Conservation (phyloP, 2,329 filamentous ascomycete genomes). For the Purpureocillium lavendulum region DNA sequence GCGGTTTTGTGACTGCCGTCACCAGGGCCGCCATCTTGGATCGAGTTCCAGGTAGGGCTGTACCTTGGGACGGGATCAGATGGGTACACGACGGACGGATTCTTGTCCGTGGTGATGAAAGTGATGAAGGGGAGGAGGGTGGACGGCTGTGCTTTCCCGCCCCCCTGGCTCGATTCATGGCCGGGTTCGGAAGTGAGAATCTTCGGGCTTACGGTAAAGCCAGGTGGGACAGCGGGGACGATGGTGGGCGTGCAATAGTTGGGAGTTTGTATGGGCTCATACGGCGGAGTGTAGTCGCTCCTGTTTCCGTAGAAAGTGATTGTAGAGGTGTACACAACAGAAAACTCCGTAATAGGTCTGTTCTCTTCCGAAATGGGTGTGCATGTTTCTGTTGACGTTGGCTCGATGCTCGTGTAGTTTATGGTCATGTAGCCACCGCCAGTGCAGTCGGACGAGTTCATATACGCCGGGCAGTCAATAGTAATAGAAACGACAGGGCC, state of each 20-base stretch:
- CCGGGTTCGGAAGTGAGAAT: not conserved
- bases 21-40: slow-evolving; percentile 1
- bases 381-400: slow-evolving; percentile 18
- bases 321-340: slow-evolving; percentile 40
- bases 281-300: slow-evolving; percentile 37
- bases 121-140: slow-evolving; percentile 23
- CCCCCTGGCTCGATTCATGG: not conserved
- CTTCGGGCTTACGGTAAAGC: slow-evolving; percentile 1
- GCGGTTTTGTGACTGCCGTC: slow-evolving; percentile 11
- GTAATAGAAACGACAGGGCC: not conserved
- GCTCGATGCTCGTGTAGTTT: not conserved
- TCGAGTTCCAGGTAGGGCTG: slow-evolving; percentile 12
- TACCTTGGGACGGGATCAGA: slow-evolving; percentile 30
- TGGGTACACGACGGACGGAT: slow-evolving; percentile 39
- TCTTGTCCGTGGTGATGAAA: slow-evolving; percentile 46
- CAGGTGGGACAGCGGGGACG: not conserved
- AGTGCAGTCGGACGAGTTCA: not conserved
- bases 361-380: slow-evolving; percentile 16
- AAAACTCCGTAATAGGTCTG: slow-evolving; percentile 29
- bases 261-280: slow-evolving; percentile 29
- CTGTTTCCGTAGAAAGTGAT: slow-evolving; percentile 38
- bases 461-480: slow-evolving; percentile 2
- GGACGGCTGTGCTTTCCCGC: not conserved
- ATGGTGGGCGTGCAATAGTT: slow-evolving; percentile 22
- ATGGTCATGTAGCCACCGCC: not conserved